Evolutionary conservation across 1,284 basidiomycete species (phyloP).

Genomic region (Ustilago loliicola): DNA sequence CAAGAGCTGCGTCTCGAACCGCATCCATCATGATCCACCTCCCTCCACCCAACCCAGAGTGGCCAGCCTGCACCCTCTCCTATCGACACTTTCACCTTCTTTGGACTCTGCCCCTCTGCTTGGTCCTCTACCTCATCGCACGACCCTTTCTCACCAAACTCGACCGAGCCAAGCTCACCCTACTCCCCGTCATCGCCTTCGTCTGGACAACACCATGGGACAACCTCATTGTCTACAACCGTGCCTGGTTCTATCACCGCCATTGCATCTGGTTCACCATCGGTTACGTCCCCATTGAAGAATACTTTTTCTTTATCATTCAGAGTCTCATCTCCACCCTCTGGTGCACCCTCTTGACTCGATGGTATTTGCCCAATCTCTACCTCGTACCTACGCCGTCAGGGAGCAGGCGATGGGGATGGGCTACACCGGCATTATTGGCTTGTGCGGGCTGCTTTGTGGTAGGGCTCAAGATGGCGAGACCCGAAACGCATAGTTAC

Average conservation of each 20-base stretch:
- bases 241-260: conserved; percentile 62
- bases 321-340: conserved; percentile 64
- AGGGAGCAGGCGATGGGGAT: not conserved
- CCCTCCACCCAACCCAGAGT: conserved; percentile 26
- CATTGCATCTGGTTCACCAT: conserved; percentile 62
- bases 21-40: conserved; percentile 17
- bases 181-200: conserved; percentile 62
- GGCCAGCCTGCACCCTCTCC: conserved; percentile 57
- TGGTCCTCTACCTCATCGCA: conserved; percentile 45
- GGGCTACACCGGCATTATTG: conserved; percentile 17
- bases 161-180: conserved; percentile 58
- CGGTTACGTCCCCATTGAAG: conserved; percentile 63
- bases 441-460: conserved; percentile 14
- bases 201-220: conserved; percentile 68
- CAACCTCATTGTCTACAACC: conserved; percentile 58
- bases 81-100: conserved; percentile 60
- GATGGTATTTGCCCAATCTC: conserved; percentile 57
- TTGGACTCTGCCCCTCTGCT: conserved; percentile 59
- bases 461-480: conserved; percentile 30
- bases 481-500: conserved; percentile 44
- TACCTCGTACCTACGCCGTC: conserved; percentile 26
- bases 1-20: not conserved
- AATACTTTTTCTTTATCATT: conserved; percentile 66
- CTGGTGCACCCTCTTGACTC: conserved; percentile 57
- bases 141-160: conserved; percentile 59